phyloP scores from a whole-genome alignment of 306 rosid species.

The Lathyrus aphaca region DNA sequence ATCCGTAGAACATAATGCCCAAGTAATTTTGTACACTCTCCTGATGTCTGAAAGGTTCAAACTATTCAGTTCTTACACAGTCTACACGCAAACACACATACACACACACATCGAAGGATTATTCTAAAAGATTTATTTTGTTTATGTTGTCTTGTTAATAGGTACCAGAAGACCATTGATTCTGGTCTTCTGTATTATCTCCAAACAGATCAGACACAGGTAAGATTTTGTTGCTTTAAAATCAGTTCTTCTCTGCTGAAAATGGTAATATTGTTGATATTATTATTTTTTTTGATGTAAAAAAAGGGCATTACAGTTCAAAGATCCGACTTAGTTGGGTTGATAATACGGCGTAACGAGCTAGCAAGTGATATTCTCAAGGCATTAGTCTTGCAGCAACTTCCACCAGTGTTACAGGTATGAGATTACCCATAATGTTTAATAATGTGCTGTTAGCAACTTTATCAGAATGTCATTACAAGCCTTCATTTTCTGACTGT shows the following conservation, averaged over 20 bases:
- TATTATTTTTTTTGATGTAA: constrained; percentile 18
- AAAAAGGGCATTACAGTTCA: constrained; percentile 72
- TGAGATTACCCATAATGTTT: constrained; percentile 33
- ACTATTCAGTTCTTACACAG: constrained; percentile 15
- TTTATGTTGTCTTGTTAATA: constrained; percentile 40
- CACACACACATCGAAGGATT: background rate
- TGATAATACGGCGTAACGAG: constrained; percentile 87
- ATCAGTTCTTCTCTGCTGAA: constrained; percentile 29
- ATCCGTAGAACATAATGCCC: constrained; percentile 82
- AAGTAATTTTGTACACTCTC: constrained; percentile 85
- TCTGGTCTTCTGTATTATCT: constrained; percentile 91
- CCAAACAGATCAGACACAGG: constrained; percentile 81
- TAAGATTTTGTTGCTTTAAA: constrained; percentile 33
- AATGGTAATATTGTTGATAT: constrained; percentile 33
- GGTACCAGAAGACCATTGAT: constrained; percentile 76
- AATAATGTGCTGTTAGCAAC: constrained; percentile 20
- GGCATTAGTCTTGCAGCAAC: constrained; percentile 72
- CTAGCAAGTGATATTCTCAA: constrained; percentile 80
- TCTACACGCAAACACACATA: background rate
- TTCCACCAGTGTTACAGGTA: constrained; percentile 86
- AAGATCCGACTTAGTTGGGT: constrained; percentile 88
- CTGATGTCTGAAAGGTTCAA: constrained; percentile 91
- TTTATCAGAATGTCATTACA: constrained; percentile 30
- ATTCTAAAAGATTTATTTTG: constrained; percentile 15
- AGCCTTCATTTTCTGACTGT: constrained; percentile 42